Evolutionary conservation across 768 basidiomycete species (phyloP), one percentile per base, ranked within the genome.

Genomic region (Mycena maculata): DNA sequence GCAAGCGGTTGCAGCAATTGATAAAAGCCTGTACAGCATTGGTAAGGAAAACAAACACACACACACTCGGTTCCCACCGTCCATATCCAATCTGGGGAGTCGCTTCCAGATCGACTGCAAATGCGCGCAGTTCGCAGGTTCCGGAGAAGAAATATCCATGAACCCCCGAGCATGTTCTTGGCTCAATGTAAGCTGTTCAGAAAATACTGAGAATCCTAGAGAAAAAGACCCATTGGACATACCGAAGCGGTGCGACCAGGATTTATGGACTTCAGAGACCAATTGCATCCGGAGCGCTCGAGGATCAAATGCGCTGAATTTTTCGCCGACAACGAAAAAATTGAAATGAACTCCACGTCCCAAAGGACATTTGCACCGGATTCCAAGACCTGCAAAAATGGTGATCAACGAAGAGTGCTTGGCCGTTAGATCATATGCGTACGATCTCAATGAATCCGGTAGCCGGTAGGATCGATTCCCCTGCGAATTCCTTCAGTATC

Each of bases 161-260:
- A 56, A 61, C 0, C 65, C 65, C 12, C 60, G 65, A 15, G 65
- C 65, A 47, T 67, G 65, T 55, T 67, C 60, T 6, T 48, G 66
- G 33, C 13, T n/a, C n/a, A n/a, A n/a, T n/a, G n/a, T n/a, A n/a
- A n/a, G n/a, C n/a, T n/a, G n/a, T n/a, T n/a, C n/a, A n/a, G n/a
- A n/a, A n/a, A n/a, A n/a, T n/a, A n/a, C n/a, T n/a, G n/a, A n/a
- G n/a, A n/a, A n/a, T n/a, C n/a, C n/a, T n/a, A n/a, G n/a, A n/a
- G n/a, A n/a, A n/a, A n/a, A n/a, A n/a, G n/a, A n/a, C n/a, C n/a
- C 8, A 36, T 36, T 6, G 33, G 6, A 36, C 33, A 36, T 36
- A 36, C 33, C 33, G 33, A 7, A n/a, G n/a, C n/a, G n/a, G n/a
- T n/a, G n/a, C n/a, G n/a, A n/a, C n/a, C n/a, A n/a, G 33, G 33